Evolutionary conservation across 805 yeast genomes (phyloP), one percentile per base, ranked within the genome.

Genomic region (Candida loeiensis): DNA sequence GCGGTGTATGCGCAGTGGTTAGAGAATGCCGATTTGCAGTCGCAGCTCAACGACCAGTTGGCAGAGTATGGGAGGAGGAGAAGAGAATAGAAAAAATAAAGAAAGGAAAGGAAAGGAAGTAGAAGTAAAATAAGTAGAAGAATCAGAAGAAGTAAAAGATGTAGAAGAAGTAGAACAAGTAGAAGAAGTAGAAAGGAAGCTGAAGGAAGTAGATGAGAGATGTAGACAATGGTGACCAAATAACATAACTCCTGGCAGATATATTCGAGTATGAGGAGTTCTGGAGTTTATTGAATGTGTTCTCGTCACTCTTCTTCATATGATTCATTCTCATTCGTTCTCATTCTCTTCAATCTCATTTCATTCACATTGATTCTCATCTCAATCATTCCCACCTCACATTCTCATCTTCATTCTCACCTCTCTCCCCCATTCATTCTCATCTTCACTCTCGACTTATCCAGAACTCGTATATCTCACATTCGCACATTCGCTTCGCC

Each of bases 11-110:
- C 63, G 6, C 62, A 63, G 39, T 53, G 74, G 52, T 52, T 59
- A 39, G 55, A 63, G 19, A 74, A 70, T 45, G 63, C 71, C 2
- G 58, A 59, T 31, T 49, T 77, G 14, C 82, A 77, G 52, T 63
- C 65, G 16, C 68, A 70, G 39, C 55, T 76, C 25, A 65, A 71
- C 37, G 58, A 53, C 29, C 78, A 74, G 50, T 54, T 76, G 36
- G 34, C 39, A 6, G 49, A 39, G 21, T 45, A 45, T 17, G 35
- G 30, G 13, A 32, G 43, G 24, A 22, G 36, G 17, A 30, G 25
- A 28, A 27, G 14, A 25, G 9, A n/a, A 14, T 27, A 12, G 31
- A 27, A 8, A 14, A 14, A 11, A 27, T 5, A 5, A 14, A 5
- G 31, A 15, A 27, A 13, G 17, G 6, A 5, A 4, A 27, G 6